phyloP scores from a whole-genome alignment of 1,284 basidiomycete species.

The Irpex sp. region DNA sequence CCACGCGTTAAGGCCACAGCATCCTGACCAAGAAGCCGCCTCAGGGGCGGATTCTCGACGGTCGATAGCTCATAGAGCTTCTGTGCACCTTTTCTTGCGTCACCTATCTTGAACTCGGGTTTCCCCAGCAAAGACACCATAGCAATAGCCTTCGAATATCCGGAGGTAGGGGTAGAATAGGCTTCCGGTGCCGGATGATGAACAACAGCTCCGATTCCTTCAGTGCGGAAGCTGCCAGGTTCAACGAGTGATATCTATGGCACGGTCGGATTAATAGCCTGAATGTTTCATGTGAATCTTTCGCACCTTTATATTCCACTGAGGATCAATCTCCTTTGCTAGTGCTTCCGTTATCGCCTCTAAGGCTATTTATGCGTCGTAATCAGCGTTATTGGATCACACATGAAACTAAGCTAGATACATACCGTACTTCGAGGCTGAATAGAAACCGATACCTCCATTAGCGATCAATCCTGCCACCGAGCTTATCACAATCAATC shows the following conservation, averaged over 20 bases:
- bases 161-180: background rate
- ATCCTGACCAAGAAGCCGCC: conserved; percentile 55
- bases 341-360: conserved; percentile 4
- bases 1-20: conserved; percentile 57
- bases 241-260: conserved; percentile 14
- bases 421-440: conserved; percentile 36
- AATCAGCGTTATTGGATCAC: background rate
- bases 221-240: conserved; percentile 13
- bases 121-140: background rate
- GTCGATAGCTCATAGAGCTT: conserved; percentile 35
- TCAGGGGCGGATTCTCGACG: conserved; percentile 50
- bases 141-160: background rate
- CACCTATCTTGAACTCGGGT: background rate
- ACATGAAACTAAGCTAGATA: background rate
- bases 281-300: background rate
- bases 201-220: background rate
- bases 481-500: conserved; percentile 5
- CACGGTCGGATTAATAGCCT: background rate
- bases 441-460: conserved; percentile 37
- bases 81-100: background rate
- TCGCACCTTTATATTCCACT: conserved; percentile 13
- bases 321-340: conserved; percentile 9
- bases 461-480: conserved; percentile 28
- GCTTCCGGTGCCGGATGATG: background rate
- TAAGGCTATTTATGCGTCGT: background rate